Evolutionary conservation across 805 yeast genomes (phyloP), one percentile per base, ranked within the genome.

Genomic region (Saccharomycopsis sp.): DNA sequence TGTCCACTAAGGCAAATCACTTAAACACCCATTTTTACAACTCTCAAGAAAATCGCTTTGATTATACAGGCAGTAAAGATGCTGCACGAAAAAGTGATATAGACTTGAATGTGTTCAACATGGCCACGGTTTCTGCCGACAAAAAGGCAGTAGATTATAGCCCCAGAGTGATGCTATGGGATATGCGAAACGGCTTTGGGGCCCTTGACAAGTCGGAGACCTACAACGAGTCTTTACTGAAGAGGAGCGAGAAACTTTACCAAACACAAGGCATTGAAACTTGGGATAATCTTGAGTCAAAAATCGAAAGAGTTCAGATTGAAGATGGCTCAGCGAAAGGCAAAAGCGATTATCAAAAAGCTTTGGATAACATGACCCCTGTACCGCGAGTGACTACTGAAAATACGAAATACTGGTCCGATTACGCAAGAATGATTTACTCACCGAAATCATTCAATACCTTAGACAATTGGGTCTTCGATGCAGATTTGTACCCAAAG

Each of bases 101-200:
- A 18, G 72, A 69, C 45, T 70, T 80, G 2, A 39, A 60, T 13
- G 64, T 77, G 3, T 67, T 68, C 45, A 65, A 77, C 48, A 60
- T 65, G 30, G 61, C 71, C 4, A 67, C 67, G 1, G 50, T 61
- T 1, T 60, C 63, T 26, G 42, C 48, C 2, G 47, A 64, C 32
- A 58, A 65, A 6, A 68, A 69, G 39, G 59, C 73, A 0, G 69
- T 71, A 0, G 71, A 76, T n/a, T 85, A 75, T 54, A 67, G 80
- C n/a, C 97, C 98, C 1, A 62, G 97, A 41, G 74, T 83, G 0
- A 52, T 86, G 26, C 52, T 86, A n/a, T 85, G 88, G 79, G 97
- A 92, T 48, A 69, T 77, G 34, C 63, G 68, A 16, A 79, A 81
- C 36, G 95, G 95, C 0, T 72, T 68, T 53, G 96, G 96, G 0